These are phyloP conservation scores for Kuraishia floccosa DNA, from an alignment of 805 yeast genomes.

Conservation along the genomic window DNA sequence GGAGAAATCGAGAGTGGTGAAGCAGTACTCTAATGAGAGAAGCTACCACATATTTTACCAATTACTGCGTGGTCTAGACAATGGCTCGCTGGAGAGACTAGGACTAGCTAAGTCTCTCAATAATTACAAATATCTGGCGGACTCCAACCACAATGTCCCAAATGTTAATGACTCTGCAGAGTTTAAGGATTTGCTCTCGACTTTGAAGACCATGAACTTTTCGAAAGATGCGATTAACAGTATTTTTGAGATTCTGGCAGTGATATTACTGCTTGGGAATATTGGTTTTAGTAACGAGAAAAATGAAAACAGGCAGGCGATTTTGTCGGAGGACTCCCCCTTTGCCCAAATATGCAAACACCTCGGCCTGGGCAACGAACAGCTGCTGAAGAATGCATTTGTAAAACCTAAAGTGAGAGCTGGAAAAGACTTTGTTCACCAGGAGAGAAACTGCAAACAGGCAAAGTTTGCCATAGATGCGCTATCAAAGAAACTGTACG, in stretches of 20 bases:
- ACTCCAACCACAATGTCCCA: constrained; percentile 38
- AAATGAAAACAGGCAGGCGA: constrained; percentile 61
- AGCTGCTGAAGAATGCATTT: constrained; percentile 45
- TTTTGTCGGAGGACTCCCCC: constrained; percentile 33
- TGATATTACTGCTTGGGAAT: constrained; percentile 79
- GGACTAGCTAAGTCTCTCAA: constrained; percentile 26
- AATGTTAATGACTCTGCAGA: constrained; percentile 71
- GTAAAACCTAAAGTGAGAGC: constrained; percentile 81
- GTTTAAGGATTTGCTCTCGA: constrained; percentile 46
- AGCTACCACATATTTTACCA: constrained; percentile 94
- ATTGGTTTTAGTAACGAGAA: constrained; percentile 56
- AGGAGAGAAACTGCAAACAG: constrained; percentile 68
- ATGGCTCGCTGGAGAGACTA: constrained; percentile 32
- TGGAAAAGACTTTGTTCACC: constrained; percentile 77
- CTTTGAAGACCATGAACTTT: constrained; percentile 71
- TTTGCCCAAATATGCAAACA: constrained; percentile 43
- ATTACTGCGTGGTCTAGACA: constrained; percentile 54
- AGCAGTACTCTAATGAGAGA: constrained; percentile 67
- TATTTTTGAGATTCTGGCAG: constrained; percentile 59
- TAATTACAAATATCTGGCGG: constrained; percentile 47
- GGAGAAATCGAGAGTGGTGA: constrained; percentile 86
- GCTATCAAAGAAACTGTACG: constrained; percentile 77
- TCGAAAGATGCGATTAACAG: constrained; percentile 37
- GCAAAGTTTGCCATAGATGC: constrained; percentile 80
- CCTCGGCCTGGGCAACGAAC: constrained; percentile 49